Evolutionary conservation across 306 rosid genomes (phyloP).

Genomic region (peach (Prunus persica)): DNA sequence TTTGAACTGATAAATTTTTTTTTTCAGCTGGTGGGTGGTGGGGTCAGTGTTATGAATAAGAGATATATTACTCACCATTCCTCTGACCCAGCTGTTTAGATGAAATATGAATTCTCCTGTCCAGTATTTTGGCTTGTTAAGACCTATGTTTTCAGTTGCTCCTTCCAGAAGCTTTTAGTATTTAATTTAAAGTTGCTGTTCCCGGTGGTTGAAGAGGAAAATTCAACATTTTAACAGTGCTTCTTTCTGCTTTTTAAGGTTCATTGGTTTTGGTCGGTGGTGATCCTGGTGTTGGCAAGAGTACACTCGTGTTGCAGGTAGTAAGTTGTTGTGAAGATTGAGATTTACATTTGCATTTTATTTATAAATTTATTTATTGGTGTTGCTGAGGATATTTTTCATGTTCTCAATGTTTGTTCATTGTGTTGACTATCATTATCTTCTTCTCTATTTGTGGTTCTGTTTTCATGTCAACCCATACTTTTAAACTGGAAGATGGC

Average conservation of each 20-base stretch:
- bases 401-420: neutral
- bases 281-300: slow-evolving; percentile 98
- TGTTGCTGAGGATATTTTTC: neutral
- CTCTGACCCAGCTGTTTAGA: neutral
- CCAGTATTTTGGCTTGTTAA: neutral
- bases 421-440: neutral
- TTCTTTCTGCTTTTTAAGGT: slow-evolving; percentile 54
- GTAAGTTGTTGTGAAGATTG: slow-evolving; percentile 11
- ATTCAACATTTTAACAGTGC: slow-evolving; percentile 19
- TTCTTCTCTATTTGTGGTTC: slow-evolving; percentile 8
- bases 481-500: slow-evolving; percentile 58
- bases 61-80: neutral
- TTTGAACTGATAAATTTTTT: neutral
- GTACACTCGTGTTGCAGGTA: slow-evolving; percentile 95
- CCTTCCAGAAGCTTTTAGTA: slow-evolving; percentile 3
- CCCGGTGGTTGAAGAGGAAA: neutral
- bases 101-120: neutral
- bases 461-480: slow-evolving; percentile 14
- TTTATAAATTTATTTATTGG: neutral
- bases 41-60: neutral
- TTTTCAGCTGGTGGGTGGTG: neutral
- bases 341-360: neutral
- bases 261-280: slow-evolving; percentile 86
- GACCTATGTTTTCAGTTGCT: neutral
- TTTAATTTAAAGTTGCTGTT: slow-evolving; percentile 6